Evolutionary conservation across 805 yeast genomes (phyloP).

Genomic region (Jamesozyma lodderae): DNA sequence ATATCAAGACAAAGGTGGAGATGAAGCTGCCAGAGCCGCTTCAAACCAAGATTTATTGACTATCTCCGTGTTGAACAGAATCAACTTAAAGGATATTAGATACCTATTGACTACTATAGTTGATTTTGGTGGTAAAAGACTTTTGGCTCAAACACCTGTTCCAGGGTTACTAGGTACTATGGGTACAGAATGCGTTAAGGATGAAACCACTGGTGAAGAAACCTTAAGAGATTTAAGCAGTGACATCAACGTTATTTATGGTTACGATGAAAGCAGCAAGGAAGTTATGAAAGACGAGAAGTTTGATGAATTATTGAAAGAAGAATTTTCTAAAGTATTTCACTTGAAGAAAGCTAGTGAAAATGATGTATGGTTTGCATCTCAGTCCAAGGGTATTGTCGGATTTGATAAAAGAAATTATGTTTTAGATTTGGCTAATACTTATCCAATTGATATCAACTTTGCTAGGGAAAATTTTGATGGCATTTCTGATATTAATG

Average conservation of each 20-base stretch:
- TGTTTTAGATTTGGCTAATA: conserved; percentile 71
- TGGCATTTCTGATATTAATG: conserved; percentile 29
- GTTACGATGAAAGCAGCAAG: conserved; percentile 54
- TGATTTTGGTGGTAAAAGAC: conserved; percentile 82
- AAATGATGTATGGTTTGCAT: conserved; percentile 51
- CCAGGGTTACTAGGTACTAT: conserved; percentile 57
- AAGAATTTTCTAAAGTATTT: conserved; percentile 56
- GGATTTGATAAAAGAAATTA: conserved; percentile 84
- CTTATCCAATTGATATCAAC: conserved; percentile 76
- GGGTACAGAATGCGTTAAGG: conserved; percentile 33
- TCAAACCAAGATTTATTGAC: conserved; percentile 71
- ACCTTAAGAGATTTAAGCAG: conserved; percentile 30
- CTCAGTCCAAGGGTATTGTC: conserved; percentile 73
- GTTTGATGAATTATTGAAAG: conserved; percentile 47
- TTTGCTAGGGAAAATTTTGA: conserved; percentile 55
- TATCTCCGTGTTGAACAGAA: conserved; percentile 55
- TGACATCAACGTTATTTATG: conserved; percentile 56
- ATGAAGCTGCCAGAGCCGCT: conserved; percentile 77
- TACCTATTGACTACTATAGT: conserved; percentile 76
- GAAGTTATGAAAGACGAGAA: conserved; percentile 41
- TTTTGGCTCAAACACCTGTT: conserved; percentile 89
- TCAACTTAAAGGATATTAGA: conserved; percentile 54
- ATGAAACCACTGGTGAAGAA: conserved; percentile 36
- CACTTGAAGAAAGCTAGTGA: conserved; percentile 50
- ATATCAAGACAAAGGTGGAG: conserved; percentile 62